phyloP scores from a whole-genome alignment of 352 stramenopile genomes.

The Pythium oligandrum region DNA sequence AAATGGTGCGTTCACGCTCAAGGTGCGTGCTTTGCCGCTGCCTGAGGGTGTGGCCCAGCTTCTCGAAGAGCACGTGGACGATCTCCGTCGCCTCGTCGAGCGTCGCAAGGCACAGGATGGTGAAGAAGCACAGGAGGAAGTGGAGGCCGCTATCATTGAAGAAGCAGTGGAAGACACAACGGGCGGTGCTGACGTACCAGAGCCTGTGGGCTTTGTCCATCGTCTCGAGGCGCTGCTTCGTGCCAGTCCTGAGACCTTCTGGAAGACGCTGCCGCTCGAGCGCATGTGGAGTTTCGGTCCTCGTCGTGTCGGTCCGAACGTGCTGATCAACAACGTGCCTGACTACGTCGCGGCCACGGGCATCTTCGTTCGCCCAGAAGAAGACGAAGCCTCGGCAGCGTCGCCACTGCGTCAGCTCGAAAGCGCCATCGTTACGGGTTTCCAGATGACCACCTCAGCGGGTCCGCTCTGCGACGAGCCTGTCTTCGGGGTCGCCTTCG shows the following conservation, averaged over 20 bases:
- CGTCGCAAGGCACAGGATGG: constrained; percentile 6
- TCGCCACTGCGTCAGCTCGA: constrained; percentile 51
- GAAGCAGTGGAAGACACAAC: constrained; percentile 9
- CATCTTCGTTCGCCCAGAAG: constrained; percentile 11
- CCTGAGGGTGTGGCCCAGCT: constrained; percentile 53
- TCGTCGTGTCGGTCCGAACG: constrained; percentile 62
- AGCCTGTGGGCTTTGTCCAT: constrained; percentile 22
- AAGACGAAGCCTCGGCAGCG: not conserved
- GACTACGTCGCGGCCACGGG: constrained; percentile 22
- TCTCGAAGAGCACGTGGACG: constrained; percentile 66
- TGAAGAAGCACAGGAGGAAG: constrained; percentile 1
- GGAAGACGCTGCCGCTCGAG: constrained; percentile 41
- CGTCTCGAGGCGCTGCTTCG: constrained; percentile 44
- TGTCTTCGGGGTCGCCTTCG: constrained; percentile 86
- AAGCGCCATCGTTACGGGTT: constrained; percentile 79
- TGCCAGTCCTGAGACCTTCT: constrained; percentile 42
- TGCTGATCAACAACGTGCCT: constrained; percentile 74
- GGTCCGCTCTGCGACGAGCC: constrained; percentile 90
- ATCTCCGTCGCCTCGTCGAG: constrained; percentile 35
- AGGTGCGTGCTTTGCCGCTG: constrained; percentile 75
- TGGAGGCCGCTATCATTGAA: constrained; percentile 4
- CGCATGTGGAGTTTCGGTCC: constrained; percentile 75
- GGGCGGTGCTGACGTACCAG: not conserved
- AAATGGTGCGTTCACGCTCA: constrained; percentile 65
- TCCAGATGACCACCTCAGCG: constrained; percentile 70